Base-by-base conservation (phyloP, 2,329 filamentous ascomycete genomes). In the Rachicladosporium sp. region DNA sequence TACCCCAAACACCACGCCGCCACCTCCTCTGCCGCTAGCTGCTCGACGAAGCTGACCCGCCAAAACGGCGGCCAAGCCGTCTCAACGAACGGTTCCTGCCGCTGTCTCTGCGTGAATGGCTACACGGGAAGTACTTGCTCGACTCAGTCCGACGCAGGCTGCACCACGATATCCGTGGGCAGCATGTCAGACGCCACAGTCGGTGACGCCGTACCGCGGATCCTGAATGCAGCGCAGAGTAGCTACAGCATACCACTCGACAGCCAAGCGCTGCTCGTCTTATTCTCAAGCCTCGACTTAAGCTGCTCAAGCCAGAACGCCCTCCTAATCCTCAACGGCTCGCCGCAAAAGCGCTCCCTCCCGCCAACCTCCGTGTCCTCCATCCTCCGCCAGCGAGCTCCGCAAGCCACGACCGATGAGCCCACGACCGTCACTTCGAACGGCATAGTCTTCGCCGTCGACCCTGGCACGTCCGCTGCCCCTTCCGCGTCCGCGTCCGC, bases 271-370 rank as follows among this genome's bases (percentile, higher is more conserved):
- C 74, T 96, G 37, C 64, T 94, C 40, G 76, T 79, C 1, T 74
- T 86, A 35, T 84, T 96, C 59, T 89, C 82, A 52, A 64, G 71
- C 4, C 74, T 73, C 27, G 81, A 81, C 47, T 67, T 94, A 10
- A 87, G 82, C 40, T 98, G 91, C 60, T 76, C 76, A 6, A 76
- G 80, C 0, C 82, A 95, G 58, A 96, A 96, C 52, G 80, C 86
- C 0, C 70, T 98, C 3, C 80, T 96, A 10, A 86, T 83, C 0
- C 93, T 95, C 58, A 74, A 83, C 49, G 80, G 79, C 3, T 9
- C 33, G 27, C 13, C 33, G 33, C 3, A 11, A 2, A 7, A 31
- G 29, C 12, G 29, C 15, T 23, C 29, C 32, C 4, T 12, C 30
- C 27, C 9, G 23, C 23, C 23, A 7, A 27, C n/a, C 31, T 12